These are phyloP conservation scores for Cystofilobasidium macerans DNA, from an alignment of 768 basidiomycete species.

Conservation along the genomic window DNA sequence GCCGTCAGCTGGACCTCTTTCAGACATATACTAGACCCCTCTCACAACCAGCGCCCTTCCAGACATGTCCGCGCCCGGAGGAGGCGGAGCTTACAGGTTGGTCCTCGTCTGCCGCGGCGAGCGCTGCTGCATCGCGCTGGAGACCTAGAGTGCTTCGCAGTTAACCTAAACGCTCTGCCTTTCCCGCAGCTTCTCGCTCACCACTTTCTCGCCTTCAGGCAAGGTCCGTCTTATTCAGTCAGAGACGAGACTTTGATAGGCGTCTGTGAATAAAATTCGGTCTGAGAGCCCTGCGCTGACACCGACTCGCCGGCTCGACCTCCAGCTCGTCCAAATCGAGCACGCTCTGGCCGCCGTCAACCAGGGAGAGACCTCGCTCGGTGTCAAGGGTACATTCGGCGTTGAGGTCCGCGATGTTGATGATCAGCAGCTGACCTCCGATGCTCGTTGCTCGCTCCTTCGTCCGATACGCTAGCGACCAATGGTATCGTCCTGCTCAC, in stretches of 20 bases:
- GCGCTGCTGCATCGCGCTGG: conserved; percentile 2
- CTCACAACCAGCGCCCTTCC: neutral
- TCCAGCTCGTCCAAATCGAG: conserved; percentile 89
- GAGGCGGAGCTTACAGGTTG: conserved; percentile 41
- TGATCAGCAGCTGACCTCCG: neutral
- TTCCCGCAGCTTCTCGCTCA: conserved; percentile 77
- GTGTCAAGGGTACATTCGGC: conserved; percentile 77
- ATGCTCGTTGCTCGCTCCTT: neutral
- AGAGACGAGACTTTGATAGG: neutral
- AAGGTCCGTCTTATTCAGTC: conserved; percentile 46
- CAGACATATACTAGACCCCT: neutral
- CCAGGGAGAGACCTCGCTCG: conserved; percentile 89
- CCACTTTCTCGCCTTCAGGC: conserved; percentile 97
- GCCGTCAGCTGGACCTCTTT: neutral
- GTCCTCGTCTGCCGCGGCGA: neutral
- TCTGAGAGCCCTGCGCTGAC: neutral
- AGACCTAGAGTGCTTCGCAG: neutral
- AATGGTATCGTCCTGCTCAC: conserved; percentile 99
- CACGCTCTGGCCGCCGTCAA: conserved; percentile 95
- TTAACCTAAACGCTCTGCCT: neutral
- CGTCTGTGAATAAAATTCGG: neutral
- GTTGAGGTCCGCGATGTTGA: neutral
- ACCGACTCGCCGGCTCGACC: neutral
- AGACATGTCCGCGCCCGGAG: conserved; percentile 36
- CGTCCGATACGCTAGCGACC: conserved; percentile 51